Evolutionary conservation across 768 basidiomycete genomes (phyloP).

Genomic region (Pleurotus sapidus): DNA sequence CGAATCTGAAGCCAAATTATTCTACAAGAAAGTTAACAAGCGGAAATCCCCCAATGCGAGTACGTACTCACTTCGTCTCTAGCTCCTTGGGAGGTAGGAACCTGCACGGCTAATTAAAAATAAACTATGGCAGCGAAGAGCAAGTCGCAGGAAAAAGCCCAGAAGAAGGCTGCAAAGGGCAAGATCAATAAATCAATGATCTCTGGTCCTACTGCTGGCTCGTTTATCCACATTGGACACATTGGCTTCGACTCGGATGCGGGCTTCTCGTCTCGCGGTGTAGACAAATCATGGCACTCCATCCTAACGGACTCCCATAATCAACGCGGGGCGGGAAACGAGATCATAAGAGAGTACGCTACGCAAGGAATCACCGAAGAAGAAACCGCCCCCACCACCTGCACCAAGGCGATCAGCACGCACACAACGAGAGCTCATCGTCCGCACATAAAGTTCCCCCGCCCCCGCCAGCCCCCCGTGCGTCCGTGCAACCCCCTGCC

Average conservation of each 20-base stretch:
- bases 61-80: not conserved
- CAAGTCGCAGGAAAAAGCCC: conserved; percentile 53
- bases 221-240: conserved; percentile 89
- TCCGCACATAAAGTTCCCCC: conserved; percentile 22
- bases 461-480: conserved; percentile 29
- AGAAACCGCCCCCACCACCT: conserved; percentile 43
- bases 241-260: conserved; percentile 91
- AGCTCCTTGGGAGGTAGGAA: not conserved
- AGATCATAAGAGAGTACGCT: conserved; percentile 87
- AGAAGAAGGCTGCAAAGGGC: conserved; percentile 59
- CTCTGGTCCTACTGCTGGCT: conserved; percentile 72
- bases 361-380: conserved; percentile 30
- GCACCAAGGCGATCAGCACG: conserved; percentile 41
- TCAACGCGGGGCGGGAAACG: conserved; percentile 51
- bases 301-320: conserved; percentile 52
- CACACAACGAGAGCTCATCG: conserved; percentile 30
- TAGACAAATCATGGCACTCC: conserved; percentile 83
- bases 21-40: conserved; percentile 79
- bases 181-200: conserved; percentile 94
- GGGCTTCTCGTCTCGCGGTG: conserved; percentile 82
- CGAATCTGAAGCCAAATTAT: conserved; percentile 77
- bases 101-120: conserved; percentile 12
- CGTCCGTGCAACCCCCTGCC: conserved; percentile 29
- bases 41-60: conserved; percentile 22
- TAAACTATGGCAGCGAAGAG: conserved; percentile 38